Evolutionary conservation across 768 basidiomycete species (phyloP).

Genomic region (Mycena kentingensis): DNA sequence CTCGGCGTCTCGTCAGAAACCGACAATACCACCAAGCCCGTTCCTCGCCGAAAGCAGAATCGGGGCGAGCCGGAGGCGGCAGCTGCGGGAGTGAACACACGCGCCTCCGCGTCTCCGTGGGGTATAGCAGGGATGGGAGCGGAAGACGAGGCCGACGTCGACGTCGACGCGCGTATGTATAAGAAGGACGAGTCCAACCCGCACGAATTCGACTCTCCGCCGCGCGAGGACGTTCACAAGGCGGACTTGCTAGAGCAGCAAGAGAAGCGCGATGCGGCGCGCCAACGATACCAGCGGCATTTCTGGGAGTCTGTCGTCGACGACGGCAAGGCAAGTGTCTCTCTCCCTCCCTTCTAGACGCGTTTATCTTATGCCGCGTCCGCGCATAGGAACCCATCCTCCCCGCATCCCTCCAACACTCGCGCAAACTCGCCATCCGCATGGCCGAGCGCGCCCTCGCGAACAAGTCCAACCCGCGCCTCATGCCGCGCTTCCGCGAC

Average conservation of each 20-base stretch:
- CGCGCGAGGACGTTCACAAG: conserved; percentile 47
- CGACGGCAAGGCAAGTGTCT: conserved; percentile 53
- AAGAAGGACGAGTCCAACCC: too few species aligned
- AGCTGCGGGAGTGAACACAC: too few species aligned
- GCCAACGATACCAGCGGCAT: conserved; percentile 65
- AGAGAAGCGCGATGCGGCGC: conserved; percentile 55
- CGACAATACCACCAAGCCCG: too few species aligned
- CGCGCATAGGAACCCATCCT: conserved; percentile 65
- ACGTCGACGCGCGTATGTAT: too few species aligned
- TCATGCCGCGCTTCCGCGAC: conserved; percentile 42
- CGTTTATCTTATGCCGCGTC: conserved; percentile 7
- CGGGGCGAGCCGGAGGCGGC: too few species aligned
- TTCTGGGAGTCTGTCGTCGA: conserved; percentile 84
- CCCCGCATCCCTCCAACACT: conserved; percentile 54
- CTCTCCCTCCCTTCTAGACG: conserved; percentile 6
- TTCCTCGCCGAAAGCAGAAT: too few species aligned
- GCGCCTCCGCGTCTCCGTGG: too few species aligned
- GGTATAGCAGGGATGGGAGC: too few species aligned
- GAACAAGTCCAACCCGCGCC: conserved; percentile 40
- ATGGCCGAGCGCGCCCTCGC: conserved; percentile 35
- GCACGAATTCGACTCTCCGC: too few species aligned
- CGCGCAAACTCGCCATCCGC: conserved; percentile 41
- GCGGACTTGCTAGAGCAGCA: conserved; percentile 65
- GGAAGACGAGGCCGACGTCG: too few species aligned
- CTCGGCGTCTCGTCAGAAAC: conserved; percentile 59